Base-by-base conservation (phyloP, 1,284 basidiomycete genomes). In the Moesziomyces globuligerus region DNA sequence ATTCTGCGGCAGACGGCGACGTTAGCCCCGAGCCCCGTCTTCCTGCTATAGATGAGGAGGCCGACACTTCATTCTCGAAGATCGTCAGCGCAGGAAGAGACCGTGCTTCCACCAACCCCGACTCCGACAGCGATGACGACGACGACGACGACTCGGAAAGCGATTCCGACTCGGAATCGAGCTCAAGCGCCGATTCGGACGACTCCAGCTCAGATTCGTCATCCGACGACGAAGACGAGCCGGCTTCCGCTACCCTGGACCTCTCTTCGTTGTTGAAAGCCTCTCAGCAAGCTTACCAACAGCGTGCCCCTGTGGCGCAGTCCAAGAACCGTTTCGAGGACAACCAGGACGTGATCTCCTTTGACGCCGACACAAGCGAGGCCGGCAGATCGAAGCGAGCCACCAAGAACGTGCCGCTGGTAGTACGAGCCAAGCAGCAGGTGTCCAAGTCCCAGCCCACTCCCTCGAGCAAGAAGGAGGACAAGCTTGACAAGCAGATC, bases 311-410 rank as follows among this genome's bases (percentile, higher is more conserved):
- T 8, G 21, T 40, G 2, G 34, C 50, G 9, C 10, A 43, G 15
- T 17, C 43, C 21, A 32, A 56, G 21, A 55, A 49, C 25, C 61
- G 51, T 2, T 68, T 66, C 32, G 69, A 66, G 23, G 66, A 66
- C 40, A 64, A 73, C 32, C 54, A 72, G 45, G 73, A 75, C 29
- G 50, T 70, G 44, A 72, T 75, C 56, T 49, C 56, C 3, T 60
- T 75, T 21, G 61, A 66, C 21, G 37, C 52, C 20, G 37, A 23
- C 18, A 24, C 38, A 7, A 52, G 52, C 17, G 42, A 29, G 15
- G 36, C 48, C 9, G 21, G 45, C 34, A 20, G 21, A 25, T 39
- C 42, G 24, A 52, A 60, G 42, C 56, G 64, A 18, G 21, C 53
- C 24, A 48, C 45, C 44, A 69, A 73, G 50, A 36, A 23, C 23